Percentiles rank a stretch among this genome's conserved stretches.
These are phyloP conservation scores for Rhododendron vialii DNA, from an alignment of 148 eudicot genomes.

Conservation along the genomic window DNA sequence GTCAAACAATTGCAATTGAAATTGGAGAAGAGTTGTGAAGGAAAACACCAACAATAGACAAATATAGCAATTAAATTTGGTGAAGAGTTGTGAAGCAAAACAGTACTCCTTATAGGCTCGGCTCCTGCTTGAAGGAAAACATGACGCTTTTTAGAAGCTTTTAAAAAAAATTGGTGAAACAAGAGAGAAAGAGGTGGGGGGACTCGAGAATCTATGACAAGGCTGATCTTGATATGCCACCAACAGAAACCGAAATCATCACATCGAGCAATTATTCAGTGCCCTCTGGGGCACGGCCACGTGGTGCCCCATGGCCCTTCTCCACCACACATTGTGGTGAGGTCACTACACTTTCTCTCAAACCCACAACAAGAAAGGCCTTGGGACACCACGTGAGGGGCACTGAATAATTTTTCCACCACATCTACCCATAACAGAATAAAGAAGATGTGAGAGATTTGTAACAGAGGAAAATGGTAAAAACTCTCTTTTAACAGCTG, in stretches of 20 bases:
- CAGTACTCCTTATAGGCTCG: no score
- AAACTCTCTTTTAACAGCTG: neutral
- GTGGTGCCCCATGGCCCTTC: neutral
- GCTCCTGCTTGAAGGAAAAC: neutral
- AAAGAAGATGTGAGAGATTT: neutral
- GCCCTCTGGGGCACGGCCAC: neutral
- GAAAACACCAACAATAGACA: no score
- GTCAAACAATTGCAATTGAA: neutral
- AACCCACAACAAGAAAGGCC: neutral
- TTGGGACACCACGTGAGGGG: neutral
- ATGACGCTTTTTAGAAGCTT: neutral
- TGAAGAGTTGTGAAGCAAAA: neutral
- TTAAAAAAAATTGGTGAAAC: neutral
- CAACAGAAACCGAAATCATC: conserved; percentile 19
- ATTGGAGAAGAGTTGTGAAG: neutral
- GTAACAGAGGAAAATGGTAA: neutral
- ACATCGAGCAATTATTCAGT: neutral
- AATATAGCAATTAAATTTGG: neutral
- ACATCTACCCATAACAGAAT: neutral
- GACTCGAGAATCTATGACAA: conserved; percentile 10
- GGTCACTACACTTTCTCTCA: neutral
- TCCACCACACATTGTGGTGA: neutral
- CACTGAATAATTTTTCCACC: neutral
- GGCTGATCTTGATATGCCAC: conserved; percentile 31
- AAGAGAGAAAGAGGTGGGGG: conserved; percentile 10